Percentiles rank a stretch among this genome's conserved stretches.
Evolutionary conservation across 2,329 filamentous ascomycete species (phyloP).

Genomic region (Amylocarpus encephaloides): DNA sequence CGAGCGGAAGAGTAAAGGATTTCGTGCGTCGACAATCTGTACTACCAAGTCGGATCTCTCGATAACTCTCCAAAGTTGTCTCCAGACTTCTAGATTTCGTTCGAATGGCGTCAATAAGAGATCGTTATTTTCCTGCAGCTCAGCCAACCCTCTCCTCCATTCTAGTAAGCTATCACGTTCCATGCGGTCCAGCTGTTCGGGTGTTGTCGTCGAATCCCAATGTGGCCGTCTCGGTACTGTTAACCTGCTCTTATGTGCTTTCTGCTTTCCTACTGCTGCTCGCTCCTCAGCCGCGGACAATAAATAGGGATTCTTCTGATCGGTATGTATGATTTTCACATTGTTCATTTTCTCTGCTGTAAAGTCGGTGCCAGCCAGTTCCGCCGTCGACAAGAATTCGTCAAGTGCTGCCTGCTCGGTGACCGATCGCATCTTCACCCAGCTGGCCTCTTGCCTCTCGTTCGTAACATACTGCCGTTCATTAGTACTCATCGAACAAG

Average conservation of each 20-base stretch:
- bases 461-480: constrained; percentile 73
- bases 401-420: constrained; percentile 95
- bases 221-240: constrained; percentile 85
- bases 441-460: constrained; percentile 81
- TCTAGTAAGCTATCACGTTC: constrained; percentile 78
- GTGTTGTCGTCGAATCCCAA: constrained; percentile 83
- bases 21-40: constrained; percentile 96
- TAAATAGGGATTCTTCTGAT: constrained; percentile 92
- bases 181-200: constrained; percentile 68
- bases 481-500: constrained; percentile 20
- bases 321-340: constrained; percentile 95
- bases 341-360: constrained; percentile 99
- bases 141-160: constrained; percentile 86
- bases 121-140: constrained; percentile 90
- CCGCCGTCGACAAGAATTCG: constrained; percentile 91
- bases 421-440: constrained; percentile 99
- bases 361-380: constrained; percentile 97
- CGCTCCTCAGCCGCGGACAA: constrained; percentile 80
- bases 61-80: constrained; percentile 96
- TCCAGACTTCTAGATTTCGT: constrained; percentile 94
- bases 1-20: constrained; percentile 87
- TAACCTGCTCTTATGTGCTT: constrained; percentile 68
- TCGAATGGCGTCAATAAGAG: constrained; percentile 97
- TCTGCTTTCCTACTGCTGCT: constrained; percentile 71
- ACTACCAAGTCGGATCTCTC: constrained; percentile 93